These are phyloP conservation scores for Cornus kousa DNA, from an alignment of 148 eudicot genomes.

Conservation along the genomic window DNA sequence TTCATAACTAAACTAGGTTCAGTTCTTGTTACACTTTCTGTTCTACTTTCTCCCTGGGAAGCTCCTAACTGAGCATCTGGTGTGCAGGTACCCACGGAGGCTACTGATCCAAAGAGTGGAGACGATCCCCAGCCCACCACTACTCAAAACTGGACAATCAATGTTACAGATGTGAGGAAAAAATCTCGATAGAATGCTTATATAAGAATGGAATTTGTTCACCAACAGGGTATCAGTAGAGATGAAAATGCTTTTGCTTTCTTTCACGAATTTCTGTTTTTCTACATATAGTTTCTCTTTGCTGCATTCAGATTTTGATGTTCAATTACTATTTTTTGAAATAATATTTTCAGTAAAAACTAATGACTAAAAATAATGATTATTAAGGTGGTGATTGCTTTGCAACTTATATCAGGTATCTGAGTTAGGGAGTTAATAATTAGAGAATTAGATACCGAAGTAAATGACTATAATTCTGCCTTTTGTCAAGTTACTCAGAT, in stretches of 20 bases:
- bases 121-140: slow-evolving; percentile 12
- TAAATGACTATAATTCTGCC: background rate
- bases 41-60: background rate
- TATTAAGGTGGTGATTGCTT: background rate
- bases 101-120: slow-evolving; percentile 16
- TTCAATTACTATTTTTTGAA: background rate
- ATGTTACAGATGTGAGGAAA: slow-evolving; percentile 37
- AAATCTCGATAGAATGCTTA: background rate
- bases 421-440: background rate
- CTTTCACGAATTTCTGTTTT: too few species aligned
- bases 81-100: slow-evolving; percentile 24
- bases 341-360: background rate
- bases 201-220: background rate
- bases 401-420: background rate
- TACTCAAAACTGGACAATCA: slow-evolving; percentile 33
- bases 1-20: background rate
- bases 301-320: background rate
- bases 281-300: too few species aligned
- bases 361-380: background rate
- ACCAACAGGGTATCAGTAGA: background rate
- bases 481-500: background rate
- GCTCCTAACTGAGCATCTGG: background rate
- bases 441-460: background rate
- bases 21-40: background rate
- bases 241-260: background rate